Percentiles rank a stretch among this genome's conserved stretches.
phyloP scores from a whole-genome alignment of 164 flowering plant genomes.

The Tetrastigma voinierianum region DNA sequence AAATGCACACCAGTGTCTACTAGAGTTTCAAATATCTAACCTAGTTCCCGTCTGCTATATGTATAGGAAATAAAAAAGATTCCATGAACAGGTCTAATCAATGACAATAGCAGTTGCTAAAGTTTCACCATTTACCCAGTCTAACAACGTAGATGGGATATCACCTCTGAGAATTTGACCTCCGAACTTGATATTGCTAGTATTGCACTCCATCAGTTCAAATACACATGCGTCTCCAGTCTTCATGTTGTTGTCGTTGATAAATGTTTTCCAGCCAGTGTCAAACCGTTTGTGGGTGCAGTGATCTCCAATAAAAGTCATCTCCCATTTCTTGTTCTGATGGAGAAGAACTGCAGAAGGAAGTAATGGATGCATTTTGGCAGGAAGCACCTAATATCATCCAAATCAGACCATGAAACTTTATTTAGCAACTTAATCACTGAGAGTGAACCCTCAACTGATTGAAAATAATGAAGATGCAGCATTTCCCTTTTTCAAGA shows the following conservation, averaged over 20 bases:
- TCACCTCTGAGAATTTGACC: conserved; percentile 44
- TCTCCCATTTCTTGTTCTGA: conserved; percentile 33
- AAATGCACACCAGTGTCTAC: too few relatives aligned
- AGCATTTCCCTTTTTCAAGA: neutral
- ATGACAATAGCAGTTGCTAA: conserved; percentile 20
- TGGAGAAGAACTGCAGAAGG: conserved; percentile 26
- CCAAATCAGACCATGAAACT: too few relatives aligned
- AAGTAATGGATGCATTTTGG: conserved; percentile 11
- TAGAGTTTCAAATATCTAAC: too few relatives aligned
- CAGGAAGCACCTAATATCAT: conserved; percentile 19
- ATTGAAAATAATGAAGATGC: too few relatives aligned
- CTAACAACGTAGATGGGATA: conserved; percentile 26
- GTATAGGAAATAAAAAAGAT: neutral
- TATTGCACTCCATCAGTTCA: conserved; percentile 32
- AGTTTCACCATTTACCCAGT: conserved; percentile 18
- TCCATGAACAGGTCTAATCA: neutral
- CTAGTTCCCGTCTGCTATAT: neutral
- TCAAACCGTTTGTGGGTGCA: conserved; percentile 10
- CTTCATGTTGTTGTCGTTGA: conserved; percentile 29
- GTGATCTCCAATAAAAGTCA: conserved; percentile 20
- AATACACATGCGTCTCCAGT: conserved; percentile 50
- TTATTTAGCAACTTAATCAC: too few relatives aligned
- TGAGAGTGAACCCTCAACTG: too few relatives aligned
- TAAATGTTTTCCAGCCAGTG: conserved; percentile 33
- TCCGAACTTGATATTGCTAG: conserved; percentile 23